Evolutionary conservation across 2,329 filamentous ascomycete species (phyloP), one percentile per base, ranked within the genome.

Genomic region (Aspergillus sp.): DNA sequence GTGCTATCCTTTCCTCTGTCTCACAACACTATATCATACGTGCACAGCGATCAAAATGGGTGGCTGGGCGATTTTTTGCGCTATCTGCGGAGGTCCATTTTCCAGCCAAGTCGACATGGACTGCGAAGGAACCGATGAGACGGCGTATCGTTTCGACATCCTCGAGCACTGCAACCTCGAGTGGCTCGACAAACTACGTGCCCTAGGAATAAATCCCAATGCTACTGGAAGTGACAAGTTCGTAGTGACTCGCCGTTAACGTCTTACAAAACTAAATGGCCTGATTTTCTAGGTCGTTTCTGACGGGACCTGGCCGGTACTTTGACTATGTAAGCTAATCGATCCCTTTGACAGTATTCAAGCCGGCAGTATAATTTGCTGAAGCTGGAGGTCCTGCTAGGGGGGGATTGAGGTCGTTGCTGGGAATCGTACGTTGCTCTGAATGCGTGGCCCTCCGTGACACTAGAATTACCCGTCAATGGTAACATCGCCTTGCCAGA

Each of bases 81-180:
- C 54, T 3, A 38, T 57, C 30, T 57, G 54, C 44, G 54, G 54
- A 15, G 54, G 42, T 17, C 41, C 54, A 30, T 57, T 57, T 4
- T 57, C 54, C 30, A 57, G 54, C 44, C 54, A 38, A n/a, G 54
- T 57, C 25, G 54, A 57, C 30, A 50, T 51, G n/a, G 54, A 51
- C 44, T 39, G 42, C 42, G 44, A 57, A 57, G 54, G 44, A 30
- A 57, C 54, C 42, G 44, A 57, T 17, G 44, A 36, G 19, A 57
- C 19, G 5, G 42, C 27, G n/a, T 57, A 57, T 25, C 54, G 54
- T 10, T 57, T 50, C 54, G 54, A 57, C 10, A 49, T 57, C 25
- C 54, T 57, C 54, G 19, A 51, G 44, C 19, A 57, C 30, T 57
- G 27, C 44, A 57, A 50, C n/a, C 19, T 57, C 3, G 21, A 49